Percentiles rank a stretch among this genome's conserved stretches.
phyloP scores from a whole-genome alignment of 768 basidiomycete genomes.

The Tulasnella sp. region DNA sequence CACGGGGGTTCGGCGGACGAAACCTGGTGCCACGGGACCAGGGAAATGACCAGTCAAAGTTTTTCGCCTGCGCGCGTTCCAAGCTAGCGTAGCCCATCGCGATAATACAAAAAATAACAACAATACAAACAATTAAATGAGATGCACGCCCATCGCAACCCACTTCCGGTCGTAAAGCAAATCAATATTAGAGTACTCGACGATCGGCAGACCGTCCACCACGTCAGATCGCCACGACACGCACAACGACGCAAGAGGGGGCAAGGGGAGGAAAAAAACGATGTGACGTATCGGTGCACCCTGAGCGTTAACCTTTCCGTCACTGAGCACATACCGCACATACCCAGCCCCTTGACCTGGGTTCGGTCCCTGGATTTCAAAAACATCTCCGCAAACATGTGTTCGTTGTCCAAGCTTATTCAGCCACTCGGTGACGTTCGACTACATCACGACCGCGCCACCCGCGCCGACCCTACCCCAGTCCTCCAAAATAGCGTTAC shows the following conservation, averaged over 20 bases:
- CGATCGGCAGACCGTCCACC: not conserved
- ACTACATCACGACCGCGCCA: too few relatives aligned
- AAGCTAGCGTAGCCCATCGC: not conserved
- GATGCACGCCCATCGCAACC: too few relatives aligned
- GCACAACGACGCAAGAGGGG: not conserved
- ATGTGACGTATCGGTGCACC: not conserved
- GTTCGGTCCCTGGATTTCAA: not conserved
- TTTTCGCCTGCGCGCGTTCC: not conserved
- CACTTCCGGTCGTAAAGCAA: not conserved
- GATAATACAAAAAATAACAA: not conserved
- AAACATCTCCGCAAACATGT: too few relatives aligned
- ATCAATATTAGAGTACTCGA: not conserved
- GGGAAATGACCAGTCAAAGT: conserved; percentile 14
- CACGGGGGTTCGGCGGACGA: not conserved
- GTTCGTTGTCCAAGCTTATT: too few relatives aligned
- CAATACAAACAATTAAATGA: not conserved
- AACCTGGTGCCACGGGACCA: not conserved
- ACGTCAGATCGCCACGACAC: not conserved
- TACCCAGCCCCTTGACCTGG: not conserved
- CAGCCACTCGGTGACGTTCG: too few relatives aligned
- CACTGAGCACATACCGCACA: not conserved
- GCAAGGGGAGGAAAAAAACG: not conserved
- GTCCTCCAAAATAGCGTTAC: too few relatives aligned
- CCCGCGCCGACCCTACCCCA: too few relatives aligned
- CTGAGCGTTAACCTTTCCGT: not conserved